Evolutionary conservation across 1,284 basidiomycete genomes (phyloP), one percentile per base, ranked within the genome.

Genomic region (Cutaneotrichosporon sp.): DNA sequence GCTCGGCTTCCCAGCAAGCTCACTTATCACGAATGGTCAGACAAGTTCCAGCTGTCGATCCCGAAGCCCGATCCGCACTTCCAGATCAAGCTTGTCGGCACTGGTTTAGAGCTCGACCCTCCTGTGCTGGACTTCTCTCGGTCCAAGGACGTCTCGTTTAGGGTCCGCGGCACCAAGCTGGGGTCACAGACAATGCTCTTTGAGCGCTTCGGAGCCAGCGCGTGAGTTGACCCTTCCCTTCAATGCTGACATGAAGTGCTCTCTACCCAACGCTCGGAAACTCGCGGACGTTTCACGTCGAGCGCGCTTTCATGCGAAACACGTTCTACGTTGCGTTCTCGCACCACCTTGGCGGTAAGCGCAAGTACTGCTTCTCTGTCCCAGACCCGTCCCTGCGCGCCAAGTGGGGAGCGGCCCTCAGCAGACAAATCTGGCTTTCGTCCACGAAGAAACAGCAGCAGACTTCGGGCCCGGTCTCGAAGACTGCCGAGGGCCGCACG

Each of bases 351-450:
- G 87, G 87, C 31, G 69, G 82, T 62, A 90, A 89, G 77, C 85
- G 92, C 69, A 88, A 89, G 75, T 97, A 97, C 80, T 92, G 96
- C 87, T 96, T 96, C 83, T 92, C 90, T 70, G 88, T 96, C 50
- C 86, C 89, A 58, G 90, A 92, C 71, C 84, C 87, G 0, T 82
- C 89, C 21, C 84, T 89, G 31, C 86, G 88, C 21, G 85, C 88
- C 65, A 86, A 88, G 68, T 95, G 92, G 90, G 85, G 85, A 0
- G 83, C 85, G 1, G 86, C 85, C 18, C 81, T 96, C 60, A 86
- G 86, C 71, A 84, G 86, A 26, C 87, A 92, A 69, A 88, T 91
- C 60, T 86, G 85, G 31, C 80, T 92, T 61, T 86, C 87, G 69
- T 85, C 85, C 34, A 86, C 90, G 69, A 87, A 89, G 59, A 87